Evolutionary conservation across 1,139 yeast species (phyloP), one percentile per base, ranked within the genome.

Genomic region (Candida albicans): DNA sequence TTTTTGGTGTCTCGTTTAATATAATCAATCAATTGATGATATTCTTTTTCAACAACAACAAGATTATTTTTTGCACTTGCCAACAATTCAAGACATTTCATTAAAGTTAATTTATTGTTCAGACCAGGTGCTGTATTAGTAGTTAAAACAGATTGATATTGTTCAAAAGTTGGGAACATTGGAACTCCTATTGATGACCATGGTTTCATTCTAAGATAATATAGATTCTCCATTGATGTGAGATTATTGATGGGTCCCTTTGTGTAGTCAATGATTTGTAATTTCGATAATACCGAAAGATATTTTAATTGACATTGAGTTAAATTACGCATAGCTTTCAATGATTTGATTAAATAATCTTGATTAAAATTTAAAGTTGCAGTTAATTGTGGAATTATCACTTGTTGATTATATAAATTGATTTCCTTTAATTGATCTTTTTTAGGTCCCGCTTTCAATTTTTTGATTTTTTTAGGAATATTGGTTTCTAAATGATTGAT

Each of bases 181-280:
- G 98, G 97, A 5, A 83, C 83, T 0, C 96, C 96, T 13, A 91
- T 85, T 0, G 91, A 78, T 13, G 87, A 80, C 68, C 87, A 89
- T 2, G 95, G 84, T 58, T 89, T 90, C 77, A 90, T 79, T 51
- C 96, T 76, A 37, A 90, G 65, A 18, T 77, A 70, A 60, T 76
- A 88, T n/a, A 84, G 63, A 34, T 75, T 58, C 48, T 81, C 81
- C 37, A 75, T 70, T 10, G 69, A 56, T 9, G 80, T 68, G 33
- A 70, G 65, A 15, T 68, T 62, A 36, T 66, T 60, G 3, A 59
- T 52, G 8, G 81, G 76, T 0, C 65, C 62, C 15, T 59, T 58
- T 5, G 73, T 52, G 22, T 74, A 60, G 37, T 64, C 61, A 18
- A 64, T 50, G 11, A 64, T 42, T 12, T 52, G 55, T 12, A 63